Conservation (phyloP, 1,284 basidiomycete genomes). For the Phellinidium pouzarii region DNA sequence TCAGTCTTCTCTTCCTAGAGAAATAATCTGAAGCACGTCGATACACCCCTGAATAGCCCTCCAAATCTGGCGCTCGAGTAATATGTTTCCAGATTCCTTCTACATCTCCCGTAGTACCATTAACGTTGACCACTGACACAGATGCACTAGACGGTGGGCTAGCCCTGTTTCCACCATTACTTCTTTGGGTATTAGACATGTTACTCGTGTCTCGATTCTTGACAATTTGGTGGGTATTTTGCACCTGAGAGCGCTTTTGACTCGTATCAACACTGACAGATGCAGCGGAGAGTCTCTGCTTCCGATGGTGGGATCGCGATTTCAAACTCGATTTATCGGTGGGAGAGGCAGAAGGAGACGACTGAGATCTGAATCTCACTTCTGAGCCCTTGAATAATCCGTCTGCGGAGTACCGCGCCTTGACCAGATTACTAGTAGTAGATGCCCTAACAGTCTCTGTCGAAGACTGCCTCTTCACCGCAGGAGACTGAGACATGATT, state of each 20-base stretch:
- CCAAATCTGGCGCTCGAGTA: not conserved
- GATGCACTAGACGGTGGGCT: not conserved
- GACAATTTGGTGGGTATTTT: not conserved
- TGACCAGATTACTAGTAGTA: not conserved
- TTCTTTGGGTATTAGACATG: not conserved
- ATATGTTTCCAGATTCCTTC: not conserved
- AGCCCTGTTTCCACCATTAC: not conserved
- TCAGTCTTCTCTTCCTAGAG: not conserved
- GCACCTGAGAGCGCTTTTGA: not conserved
- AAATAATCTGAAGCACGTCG: not conserved
- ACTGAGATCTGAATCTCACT: not conserved
- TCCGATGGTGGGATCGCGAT: not conserved
- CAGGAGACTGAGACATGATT: not conserved
- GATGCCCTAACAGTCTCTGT: constrained; percentile 5
- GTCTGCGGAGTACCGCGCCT: constrained; percentile 3
- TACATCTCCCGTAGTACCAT: not conserved
- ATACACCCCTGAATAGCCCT: no score
- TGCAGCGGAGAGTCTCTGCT: not conserved
- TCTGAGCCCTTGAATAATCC: not conserved
- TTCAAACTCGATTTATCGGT: not conserved
- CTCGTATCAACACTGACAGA: not conserved
- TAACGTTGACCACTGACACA: not conserved
- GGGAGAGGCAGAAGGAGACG: not conserved
- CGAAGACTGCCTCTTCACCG: not conserved
- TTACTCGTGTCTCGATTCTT: not conserved